Conservation (phyloP, 768 basidiomycete genomes). For the Tephrocybe rancida region DNA sequence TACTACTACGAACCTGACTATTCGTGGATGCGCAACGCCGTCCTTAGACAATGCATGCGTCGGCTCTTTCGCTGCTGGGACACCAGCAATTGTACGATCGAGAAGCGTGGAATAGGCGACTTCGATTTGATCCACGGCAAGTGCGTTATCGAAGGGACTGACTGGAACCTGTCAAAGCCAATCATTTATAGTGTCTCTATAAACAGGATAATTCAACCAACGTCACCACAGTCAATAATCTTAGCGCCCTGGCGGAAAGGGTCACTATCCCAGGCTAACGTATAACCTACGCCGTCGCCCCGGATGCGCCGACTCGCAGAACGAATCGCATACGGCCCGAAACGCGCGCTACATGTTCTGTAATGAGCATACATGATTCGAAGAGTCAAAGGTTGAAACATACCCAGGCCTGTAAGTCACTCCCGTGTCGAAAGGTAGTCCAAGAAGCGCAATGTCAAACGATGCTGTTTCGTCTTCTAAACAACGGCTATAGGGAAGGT, state of each 20-base stretch:
- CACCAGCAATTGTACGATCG: constrained; percentile 47
- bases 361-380: neutral
- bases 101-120: constrained; percentile 81
- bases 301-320: constrained; percentile 74
- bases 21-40: constrained; percentile 68
- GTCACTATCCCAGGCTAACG: constrained; percentile 70
- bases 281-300: constrained; percentile 59
- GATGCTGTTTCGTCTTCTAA: constrained; percentile 53
- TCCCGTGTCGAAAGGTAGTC: constrained; percentile 78
- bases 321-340: constrained; percentile 86
- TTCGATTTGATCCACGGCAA: constrained; percentile 87
- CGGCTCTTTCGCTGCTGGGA: constrained; percentile 35
- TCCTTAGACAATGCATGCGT: constrained; percentile 51
- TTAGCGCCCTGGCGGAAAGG: constrained; percentile 61
- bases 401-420: constrained; percentile 62
- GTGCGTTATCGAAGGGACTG: constrained; percentile 77
- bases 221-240: constrained; percentile 86
- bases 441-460: constrained; percentile 81
- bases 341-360: constrained; percentile 64
- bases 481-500: constrained; percentile 74
- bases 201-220: constrained; percentile 27
- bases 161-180: constrained; percentile 60
- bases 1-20: constrained; percentile 51
- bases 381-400: constrained; percentile 12
- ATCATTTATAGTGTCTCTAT: neutral